Conservation (phyloP, 331 rosid species). For the Spiraea crenata region DNA sequence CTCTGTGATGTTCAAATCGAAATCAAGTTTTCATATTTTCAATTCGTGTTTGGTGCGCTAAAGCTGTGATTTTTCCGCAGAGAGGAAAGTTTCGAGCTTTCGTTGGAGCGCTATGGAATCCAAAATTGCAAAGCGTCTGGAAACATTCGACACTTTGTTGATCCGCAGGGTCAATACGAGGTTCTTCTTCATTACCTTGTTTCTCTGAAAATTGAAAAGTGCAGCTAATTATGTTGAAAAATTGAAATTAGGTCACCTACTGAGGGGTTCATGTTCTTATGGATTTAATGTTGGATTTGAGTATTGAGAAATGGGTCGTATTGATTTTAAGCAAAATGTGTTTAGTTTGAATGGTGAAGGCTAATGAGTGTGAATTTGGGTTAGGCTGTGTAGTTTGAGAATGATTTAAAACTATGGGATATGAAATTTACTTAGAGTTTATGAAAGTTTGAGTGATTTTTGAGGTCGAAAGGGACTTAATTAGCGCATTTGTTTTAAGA, state of each 20-base stretch:
- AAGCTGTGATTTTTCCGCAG: conserved; percentile 32
- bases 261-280: background rate
- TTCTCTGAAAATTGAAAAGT: background rate
- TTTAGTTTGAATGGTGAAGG: background rate
- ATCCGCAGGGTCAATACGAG: conserved; percentile 45
- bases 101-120: conserved; percentile 66
- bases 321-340: background rate
- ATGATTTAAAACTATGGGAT: background rate
- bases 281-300: conserved; percentile 1
- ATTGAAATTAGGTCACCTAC: background rate
- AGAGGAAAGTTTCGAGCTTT: conserved; percentile 54
- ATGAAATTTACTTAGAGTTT: background rate
- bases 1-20: background rate
- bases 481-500: background rate
- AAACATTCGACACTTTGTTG: conserved; percentile 51
- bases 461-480: background rate
- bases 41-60: background rate
- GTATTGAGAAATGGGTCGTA: background rate
- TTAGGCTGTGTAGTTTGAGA: background rate
- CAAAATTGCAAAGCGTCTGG: conserved; percentile 59
- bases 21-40: background rate
- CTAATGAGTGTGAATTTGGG: background rate
- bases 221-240: no score
- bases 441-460: background rate
- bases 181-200: conserved; percentile 23